These are phyloP conservation scores for Pistacia integerrima DNA, from an alignment of 345 rosid species.

Conservation along the genomic window DNA sequence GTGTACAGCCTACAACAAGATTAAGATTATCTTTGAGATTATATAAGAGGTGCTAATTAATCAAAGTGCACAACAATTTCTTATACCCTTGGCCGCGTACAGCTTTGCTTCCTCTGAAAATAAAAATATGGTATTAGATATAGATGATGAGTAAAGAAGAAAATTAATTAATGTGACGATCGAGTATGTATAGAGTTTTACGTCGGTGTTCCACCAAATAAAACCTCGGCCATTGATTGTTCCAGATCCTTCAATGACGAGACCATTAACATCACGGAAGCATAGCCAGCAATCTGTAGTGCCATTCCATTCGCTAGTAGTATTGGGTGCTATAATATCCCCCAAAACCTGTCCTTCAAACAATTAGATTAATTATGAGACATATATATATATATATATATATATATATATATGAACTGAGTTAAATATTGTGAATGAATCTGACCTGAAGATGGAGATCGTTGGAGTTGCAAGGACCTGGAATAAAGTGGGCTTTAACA, in stretches of 20 bases:
- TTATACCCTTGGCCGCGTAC: neutral
- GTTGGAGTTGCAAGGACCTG: constrained; percentile 37
- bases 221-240: constrained; percentile 38
- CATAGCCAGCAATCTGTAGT: constrained; percentile 8
- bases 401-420: too few relatives aligned
- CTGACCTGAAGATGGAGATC: constrained; percentile 15
- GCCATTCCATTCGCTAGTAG: neutral
- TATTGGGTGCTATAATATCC: constrained; percentile 27
- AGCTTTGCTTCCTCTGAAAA: neutral
- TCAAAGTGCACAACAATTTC: too few relatives aligned
- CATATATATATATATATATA: too few relatives aligned
- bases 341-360: constrained; percentile 28
- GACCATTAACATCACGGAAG: constrained; percentile 13
- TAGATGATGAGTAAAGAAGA: too few relatives aligned
- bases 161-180: too few relatives aligned
- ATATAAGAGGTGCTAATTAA: too few relatives aligned
- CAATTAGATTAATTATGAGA: neutral
- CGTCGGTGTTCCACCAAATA: constrained; percentile 32
- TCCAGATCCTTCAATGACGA: constrained; percentile 29
- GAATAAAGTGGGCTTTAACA: constrained; percentile 20
- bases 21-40: too few relatives aligned
- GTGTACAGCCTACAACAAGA: constrained; percentile 24
- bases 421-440: neutral
- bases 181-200: too few relatives aligned
- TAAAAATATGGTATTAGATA: too few relatives aligned